Evolutionary conservation across 2,329 filamentous ascomycete genomes (phyloP).

Genomic region (Pezicula neosporulosa): DNA sequence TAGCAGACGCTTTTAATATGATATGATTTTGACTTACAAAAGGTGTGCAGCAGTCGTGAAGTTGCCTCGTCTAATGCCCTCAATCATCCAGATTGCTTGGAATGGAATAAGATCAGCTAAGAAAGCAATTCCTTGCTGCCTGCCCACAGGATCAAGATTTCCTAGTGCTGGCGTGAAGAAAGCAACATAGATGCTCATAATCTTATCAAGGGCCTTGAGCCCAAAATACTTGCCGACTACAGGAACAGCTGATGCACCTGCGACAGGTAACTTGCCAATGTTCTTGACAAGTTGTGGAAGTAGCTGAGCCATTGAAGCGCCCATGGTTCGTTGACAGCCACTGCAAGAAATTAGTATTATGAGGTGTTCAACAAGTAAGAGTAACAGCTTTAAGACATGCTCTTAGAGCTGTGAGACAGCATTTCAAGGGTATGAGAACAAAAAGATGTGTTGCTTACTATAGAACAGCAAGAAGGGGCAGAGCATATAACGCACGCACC

Average conservation of each 20-base stretch:
- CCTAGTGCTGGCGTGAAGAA: constrained; percentile 19
- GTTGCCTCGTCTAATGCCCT: constrained; percentile 25
- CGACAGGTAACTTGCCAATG: background rate
- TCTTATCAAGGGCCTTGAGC: constrained; percentile 11
- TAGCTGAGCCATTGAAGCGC: constrained; percentile 2
- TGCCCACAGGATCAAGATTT: constrained; percentile 9
- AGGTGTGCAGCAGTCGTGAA: constrained; percentile 19
- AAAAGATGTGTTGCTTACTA: background rate
- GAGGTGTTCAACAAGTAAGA: too few relatives aligned
- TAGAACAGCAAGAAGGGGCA: constrained; percentile 14
- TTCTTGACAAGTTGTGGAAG: background rate
- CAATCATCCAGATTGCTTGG: constrained; percentile 26
- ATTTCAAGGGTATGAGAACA: too few relatives aligned
- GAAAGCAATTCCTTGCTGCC: constrained; percentile 22
- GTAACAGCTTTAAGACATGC: too few relatives aligned
- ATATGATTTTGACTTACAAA: constrained; percentile 11
- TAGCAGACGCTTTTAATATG: background rate
- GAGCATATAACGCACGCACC: constrained; percentile 17
- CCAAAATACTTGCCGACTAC: constrained; percentile 14
- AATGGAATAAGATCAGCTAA: constrained; percentile 23
- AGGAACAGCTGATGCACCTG: constrained; percentile 2
- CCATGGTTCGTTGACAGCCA: constrained; percentile 13
- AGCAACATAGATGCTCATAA: constrained; percentile 13
- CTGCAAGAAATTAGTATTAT: too few relatives aligned
- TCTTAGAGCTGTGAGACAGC: too few relatives aligned